phyloP scores from a whole-genome alignment of 805 yeast genomes.

The Ogataea glucozyma region DNA sequence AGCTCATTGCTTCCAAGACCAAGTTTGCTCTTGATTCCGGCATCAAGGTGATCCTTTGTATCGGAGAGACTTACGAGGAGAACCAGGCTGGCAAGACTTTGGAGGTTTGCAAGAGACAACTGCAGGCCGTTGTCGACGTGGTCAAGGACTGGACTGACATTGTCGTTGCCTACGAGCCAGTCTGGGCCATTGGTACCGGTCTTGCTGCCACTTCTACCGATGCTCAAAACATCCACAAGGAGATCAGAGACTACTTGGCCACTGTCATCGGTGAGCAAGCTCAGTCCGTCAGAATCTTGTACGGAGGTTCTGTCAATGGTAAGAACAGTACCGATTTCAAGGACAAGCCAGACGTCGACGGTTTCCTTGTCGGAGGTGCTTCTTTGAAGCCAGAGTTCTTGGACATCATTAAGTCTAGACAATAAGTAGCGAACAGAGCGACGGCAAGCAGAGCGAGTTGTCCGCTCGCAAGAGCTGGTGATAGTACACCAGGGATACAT shows the following conservation, averaged over 20 bases:
- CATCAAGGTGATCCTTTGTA: conserved; percentile 88
- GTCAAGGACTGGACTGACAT: conserved; percentile 86
- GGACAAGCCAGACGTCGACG: conserved; percentile 93
- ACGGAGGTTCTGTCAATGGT: conserved; percentile 99
- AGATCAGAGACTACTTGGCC: conserved; percentile 81
- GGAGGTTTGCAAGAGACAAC: conserved; percentile 84
- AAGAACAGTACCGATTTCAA: conserved; percentile 87
- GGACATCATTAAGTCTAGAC: conserved; percentile 91
- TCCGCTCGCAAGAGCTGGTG: too few relatives aligned
- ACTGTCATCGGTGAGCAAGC: conserved; percentile 82
- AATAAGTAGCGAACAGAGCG: conserved; percentile 47
- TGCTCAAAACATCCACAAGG: conserved; percentile 92
- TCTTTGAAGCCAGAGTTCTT: conserved; percentile 97
- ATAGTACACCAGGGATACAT: too few relatives aligned
- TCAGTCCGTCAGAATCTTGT: conserved; percentile 80
- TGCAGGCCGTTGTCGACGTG: conserved; percentile 80
- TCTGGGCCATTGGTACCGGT: conserved; percentile 99
- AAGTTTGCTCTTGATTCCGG: conserved; percentile 91
- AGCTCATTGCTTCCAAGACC: conserved; percentile 89
- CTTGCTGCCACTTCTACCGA: conserved; percentile 98
- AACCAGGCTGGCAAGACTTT: conserved; percentile 87
- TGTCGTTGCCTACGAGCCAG: conserved; percentile 98
- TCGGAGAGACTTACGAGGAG: conserved; percentile 97
- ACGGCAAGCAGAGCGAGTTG: too few relatives aligned
- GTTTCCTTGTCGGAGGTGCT: conserved; percentile 99